Conservation (phyloP, 345 rosid species). For the Citropsis articulata region DNA sequence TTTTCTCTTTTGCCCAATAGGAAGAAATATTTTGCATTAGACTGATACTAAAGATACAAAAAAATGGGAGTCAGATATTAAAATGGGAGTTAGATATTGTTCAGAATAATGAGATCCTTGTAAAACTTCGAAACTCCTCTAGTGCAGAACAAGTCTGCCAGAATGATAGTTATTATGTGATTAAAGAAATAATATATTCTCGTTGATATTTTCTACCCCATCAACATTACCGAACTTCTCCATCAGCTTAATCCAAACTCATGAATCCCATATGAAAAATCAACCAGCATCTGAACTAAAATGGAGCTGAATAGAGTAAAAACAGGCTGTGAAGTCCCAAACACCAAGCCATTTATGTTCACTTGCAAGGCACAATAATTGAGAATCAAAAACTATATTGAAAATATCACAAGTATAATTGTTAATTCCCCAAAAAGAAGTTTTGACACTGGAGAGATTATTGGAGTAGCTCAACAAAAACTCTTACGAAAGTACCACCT, state of each 20-base stretch:
- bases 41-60: not conserved
- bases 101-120: not conserved
- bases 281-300: not conserved
- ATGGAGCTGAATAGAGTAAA: not conserved
- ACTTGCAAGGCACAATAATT: not conserved
- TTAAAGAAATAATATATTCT: not conserved
- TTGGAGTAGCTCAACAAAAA: constrained; percentile 34
- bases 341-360: not conserved
- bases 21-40: not conserved
- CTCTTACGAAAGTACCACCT: constrained; percentile 15
- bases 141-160: not conserved
- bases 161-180: not conserved
- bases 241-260: not conserved
- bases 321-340: not conserved
- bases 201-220: not conserved
- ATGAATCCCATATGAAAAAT: not conserved
- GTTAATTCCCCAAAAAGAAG: constrained; percentile 22
- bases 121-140: not conserved
- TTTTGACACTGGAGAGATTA: constrained; percentile 26
- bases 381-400: not conserved
- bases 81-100: not conserved
- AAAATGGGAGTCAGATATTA: not conserved
- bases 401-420: not conserved
- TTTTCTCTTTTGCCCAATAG: not conserved
- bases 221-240: not conserved